Percentiles rank a stretch among this genome's conserved stretches.
phyloP scores from a whole-genome alignment of 306 rosid species.

The Crataegus laevigata region DNA sequence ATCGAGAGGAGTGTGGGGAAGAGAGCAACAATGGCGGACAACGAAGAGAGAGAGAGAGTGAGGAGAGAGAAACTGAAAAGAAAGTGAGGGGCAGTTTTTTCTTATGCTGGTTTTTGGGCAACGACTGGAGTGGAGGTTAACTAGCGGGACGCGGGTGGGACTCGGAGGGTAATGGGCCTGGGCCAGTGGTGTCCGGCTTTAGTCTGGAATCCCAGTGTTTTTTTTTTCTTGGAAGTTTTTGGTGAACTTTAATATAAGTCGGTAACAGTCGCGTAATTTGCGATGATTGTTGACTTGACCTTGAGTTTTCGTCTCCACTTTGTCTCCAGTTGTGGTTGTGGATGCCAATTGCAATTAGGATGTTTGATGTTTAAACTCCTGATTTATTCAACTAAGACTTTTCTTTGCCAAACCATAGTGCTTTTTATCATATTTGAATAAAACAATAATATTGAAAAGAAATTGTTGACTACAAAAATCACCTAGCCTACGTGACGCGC shows the following conservation, averaged over 20 bases:
- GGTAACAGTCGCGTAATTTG: not conserved
- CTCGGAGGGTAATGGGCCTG: not conserved
- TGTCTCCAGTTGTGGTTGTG: not conserved
- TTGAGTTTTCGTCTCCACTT: not conserved
- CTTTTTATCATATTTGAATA: too few relatives aligned
- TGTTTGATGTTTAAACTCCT: too few relatives aligned
- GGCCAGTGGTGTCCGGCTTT: not conserved
- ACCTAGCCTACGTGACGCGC: too few relatives aligned
- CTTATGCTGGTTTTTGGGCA: not conserved
- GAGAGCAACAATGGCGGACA: constrained; percentile 4
- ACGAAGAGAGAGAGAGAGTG: not conserved
- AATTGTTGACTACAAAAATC: too few relatives aligned
- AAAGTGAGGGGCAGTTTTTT: not conserved
- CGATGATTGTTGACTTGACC: not conserved
- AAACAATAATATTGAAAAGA: too few relatives aligned
- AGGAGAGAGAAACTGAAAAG: not conserved
- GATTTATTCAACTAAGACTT: too few relatives aligned
- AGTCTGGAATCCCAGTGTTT: not conserved
- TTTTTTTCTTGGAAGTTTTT: not conserved
- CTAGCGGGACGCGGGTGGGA: not conserved
- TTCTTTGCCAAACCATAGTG: too few relatives aligned
- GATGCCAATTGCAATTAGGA: too few relatives aligned
- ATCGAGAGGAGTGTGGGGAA: constrained; percentile 19
- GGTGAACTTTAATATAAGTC: not conserved
- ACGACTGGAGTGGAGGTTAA: not conserved